Evolutionary conservation across 495 filamentous ascomycete species (phyloP), one percentile per base, ranked within the genome.

Genomic region (Wilcoxina mikolae): DNA sequence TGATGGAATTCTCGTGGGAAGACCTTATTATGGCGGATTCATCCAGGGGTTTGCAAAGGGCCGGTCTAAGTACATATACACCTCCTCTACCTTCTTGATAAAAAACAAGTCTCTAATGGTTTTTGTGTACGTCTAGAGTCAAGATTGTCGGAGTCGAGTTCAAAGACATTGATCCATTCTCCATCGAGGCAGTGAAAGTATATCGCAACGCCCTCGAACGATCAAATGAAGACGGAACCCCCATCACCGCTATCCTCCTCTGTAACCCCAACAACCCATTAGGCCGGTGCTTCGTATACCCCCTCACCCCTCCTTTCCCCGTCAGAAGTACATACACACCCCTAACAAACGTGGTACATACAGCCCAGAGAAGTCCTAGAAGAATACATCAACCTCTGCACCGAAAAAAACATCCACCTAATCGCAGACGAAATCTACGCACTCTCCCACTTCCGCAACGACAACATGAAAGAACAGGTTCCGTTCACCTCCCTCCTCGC

Each of bases 351-450:
- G n/a, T n/a, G n/a, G n/a, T n/a, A n/a, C n/a, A n/a, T n/a, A n/a
- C 31, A 35, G 31, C 38, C 62, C n/a, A 45, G 43, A 27, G 38
- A 58, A 9, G 55, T 59, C 11, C 38, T 69, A 2, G 45, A 63
- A 43, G 47, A 55, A 10, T 65, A 51, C 31, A 12, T 68, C 4
- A 28, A 46, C 18, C 66, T 69, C 44, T 67, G 59, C 52, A 39
- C 54, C 9, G 38, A 56, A 18, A 27, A 62, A 17, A 54, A 57
- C n/a, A 56, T 69, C 25, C 67, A 69, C 51, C 65, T 64, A 31
- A 65, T 68, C 28, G 65, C 58, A 18, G 67, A 69, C 49, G 67
- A 69, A 49, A 60, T 69, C 3, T 69, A 66, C 48, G 67, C 67
- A 7, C 18, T 56, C 24, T 18, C 22, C n/a, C 20, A 3, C 2